Base-by-base conservation (phyloP, 805 yeast species). In the Naumovozyma dairenensis region DNA sequence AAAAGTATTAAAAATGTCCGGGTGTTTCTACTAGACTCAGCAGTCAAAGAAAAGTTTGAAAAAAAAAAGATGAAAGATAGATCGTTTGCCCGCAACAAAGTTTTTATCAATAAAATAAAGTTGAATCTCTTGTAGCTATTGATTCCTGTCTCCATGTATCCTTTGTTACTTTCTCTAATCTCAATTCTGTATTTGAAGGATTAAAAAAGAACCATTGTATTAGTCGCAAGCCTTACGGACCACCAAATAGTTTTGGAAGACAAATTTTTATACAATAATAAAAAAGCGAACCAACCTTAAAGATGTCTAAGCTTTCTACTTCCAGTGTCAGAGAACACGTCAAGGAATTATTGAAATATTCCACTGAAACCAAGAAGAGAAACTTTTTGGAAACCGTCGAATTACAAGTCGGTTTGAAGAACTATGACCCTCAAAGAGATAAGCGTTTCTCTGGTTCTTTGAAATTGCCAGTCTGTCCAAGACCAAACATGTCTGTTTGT, bases 401-500 rank as follows among this genome's bases (percentile, higher is more conserved):
- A 77, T 78, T 92, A 67, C 98, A 92, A 77, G 94, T 92, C 65
- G 98, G 98, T 71, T 80, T 92, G 61, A 92, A 92, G 87, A 92
- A 92, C 94, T 92, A 92, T 74, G 99, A 92, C 70, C 97, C 99
- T 66, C 98, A 92, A 78, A 87, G 98, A 84, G 99, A 92, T 74
- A 92, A 92, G 87, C 97, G 99, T 86, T 92, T 92, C 96, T 89
- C 97, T 67, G 99, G 99, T 75, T 65, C 97, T 65, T 80, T 92
- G 74, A 92, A 80, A 74, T 77, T 92, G 60, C 99, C 99, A 65
- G 80, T 78, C 65, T 95, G 93, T 55, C 98, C 98, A 76, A 93
- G 99, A 80, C 99, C 99, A 74, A 92, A 92, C 95, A 85, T 92
- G 97, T 83, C 97, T 72, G 71, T 92, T 76, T 92, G 98, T 75